These are phyloP conservation scores for Aspergillus ellipticus DNA, from an alignment of 495 filamentous ascomycete genomes.

Conservation along the genomic window DNA sequence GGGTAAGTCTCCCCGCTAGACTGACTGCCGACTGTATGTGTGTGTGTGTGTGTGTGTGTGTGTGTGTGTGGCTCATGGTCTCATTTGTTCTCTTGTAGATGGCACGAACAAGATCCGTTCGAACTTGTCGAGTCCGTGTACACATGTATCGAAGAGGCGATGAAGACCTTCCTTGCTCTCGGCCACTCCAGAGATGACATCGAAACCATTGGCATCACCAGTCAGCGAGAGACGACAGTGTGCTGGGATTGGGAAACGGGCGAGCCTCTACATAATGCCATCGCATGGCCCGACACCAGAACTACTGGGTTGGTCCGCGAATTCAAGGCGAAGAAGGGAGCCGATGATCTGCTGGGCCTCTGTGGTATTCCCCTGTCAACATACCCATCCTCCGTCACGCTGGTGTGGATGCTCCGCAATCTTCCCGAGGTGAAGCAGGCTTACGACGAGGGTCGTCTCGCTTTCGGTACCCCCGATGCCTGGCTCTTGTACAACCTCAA, in stretches of 20 bases:
- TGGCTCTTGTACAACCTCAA: constrained; percentile 93
- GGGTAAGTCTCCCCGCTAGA: constrained; percentile 71
- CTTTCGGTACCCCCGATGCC: constrained; percentile 90
- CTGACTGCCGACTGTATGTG: too few species aligned
- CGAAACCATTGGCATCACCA: constrained; percentile 87
- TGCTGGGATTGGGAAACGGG: constrained; percentile 89
- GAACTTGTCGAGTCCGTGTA: constrained; percentile 77
- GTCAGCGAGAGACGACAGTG: constrained; percentile 89
- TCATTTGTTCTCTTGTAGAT: constrained; percentile 47
- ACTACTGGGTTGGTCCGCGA: constrained; percentile 78
- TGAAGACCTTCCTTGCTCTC: constrained; percentile 63
- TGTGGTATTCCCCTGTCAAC: constrained; percentile 90
- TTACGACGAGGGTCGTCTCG: constrained; percentile 74
- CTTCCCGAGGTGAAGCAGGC: constrained; percentile 67
- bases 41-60: too few species aligned
- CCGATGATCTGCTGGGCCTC: constrained; percentile 66
- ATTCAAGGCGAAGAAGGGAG: constrained; percentile 60
- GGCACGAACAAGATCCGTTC: constrained; percentile 90
- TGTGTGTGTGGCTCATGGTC: constrained; percentile 17
- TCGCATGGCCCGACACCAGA: constrained; percentile 92
- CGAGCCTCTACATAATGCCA: constrained; percentile 80
- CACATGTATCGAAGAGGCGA: constrained; percentile 79
- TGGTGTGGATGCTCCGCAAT: constrained; percentile 80
- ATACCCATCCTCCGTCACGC: constrained; percentile 87
- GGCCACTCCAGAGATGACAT: constrained; percentile 72